These are phyloP conservation scores for Sisymbrium irio DNA, from an alignment of 345 rosid genomes.

Conservation along the genomic window DNA sequence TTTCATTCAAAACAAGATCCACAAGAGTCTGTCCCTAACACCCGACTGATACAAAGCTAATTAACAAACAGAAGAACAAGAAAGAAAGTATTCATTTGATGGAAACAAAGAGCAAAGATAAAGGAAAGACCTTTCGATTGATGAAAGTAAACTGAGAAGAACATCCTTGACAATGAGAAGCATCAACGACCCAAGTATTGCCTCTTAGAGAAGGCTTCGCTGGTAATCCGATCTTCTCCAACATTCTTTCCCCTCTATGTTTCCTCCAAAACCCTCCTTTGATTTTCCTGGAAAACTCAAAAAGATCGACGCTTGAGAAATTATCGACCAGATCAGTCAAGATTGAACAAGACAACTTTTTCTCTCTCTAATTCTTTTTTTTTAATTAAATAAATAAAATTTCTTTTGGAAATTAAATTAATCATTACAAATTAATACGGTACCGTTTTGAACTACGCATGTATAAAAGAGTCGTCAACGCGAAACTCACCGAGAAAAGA, in stretches of 20 bases:
- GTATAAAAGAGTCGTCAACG: background rate
- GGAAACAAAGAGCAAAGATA: background rate
- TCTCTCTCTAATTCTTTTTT: no score
- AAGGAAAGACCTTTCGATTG: conserved; percentile 83
- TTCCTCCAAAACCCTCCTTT: background rate
- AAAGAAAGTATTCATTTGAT: background rate
- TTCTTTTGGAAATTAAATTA: background rate
- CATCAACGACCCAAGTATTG: conserved; percentile 77
- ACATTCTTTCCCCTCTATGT: conserved; percentile 33
- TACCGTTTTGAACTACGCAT: background rate
- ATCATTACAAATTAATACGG: background rate
- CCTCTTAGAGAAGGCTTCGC: conserved; percentile 84
- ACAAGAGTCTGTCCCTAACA: conserved; percentile 17
- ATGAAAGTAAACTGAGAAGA: conserved; percentile 89
- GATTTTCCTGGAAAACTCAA: background rate
- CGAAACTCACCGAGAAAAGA: no score
- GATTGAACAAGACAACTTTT: background rate
- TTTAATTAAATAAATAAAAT: background rate
- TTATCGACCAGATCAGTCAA: conserved; percentile 2
- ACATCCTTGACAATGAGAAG: conserved; percentile 96
- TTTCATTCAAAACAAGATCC: conserved; percentile 17
- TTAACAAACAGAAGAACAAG: background rate
- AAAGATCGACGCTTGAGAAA: background rate
- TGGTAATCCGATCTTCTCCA: conserved; percentile 95
- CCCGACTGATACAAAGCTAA: background rate